A percentile compares a stretch with the other conserved stretches of the same genome.
phyloP scores from a whole-genome alignment of 179 eudicot genomes.

The Silene vulgaris region DNA sequence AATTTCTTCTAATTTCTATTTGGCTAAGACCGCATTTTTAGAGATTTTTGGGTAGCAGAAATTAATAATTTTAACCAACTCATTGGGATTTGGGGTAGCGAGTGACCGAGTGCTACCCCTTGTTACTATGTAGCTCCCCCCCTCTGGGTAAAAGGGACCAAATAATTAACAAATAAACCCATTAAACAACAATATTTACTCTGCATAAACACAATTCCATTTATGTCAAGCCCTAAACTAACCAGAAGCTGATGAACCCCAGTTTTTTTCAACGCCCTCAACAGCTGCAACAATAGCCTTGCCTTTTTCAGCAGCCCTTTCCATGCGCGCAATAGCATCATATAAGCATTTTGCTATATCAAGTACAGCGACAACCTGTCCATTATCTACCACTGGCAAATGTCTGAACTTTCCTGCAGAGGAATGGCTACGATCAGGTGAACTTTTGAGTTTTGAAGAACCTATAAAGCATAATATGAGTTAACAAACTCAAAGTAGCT shows the following conservation, averaged over 20 bases:
- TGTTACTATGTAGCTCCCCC: too few species aligned
- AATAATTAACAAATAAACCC: background rate
- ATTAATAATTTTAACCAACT: too few species aligned
- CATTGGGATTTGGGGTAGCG: too few species aligned
- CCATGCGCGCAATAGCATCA: conserved; percentile 98
- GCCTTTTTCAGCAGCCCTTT: conserved; percentile 95
- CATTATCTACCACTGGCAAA: conserved; percentile 87
- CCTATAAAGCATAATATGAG: background rate
- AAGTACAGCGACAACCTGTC: conserved; percentile 88
- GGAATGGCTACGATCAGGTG: conserved; percentile 6
- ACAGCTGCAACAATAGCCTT: conserved; percentile 95
- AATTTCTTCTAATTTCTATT: too few species aligned
- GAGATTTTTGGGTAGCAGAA: too few species aligned
- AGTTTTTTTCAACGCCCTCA: conserved; percentile 95
- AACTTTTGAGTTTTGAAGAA: background rate
- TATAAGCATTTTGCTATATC: conserved; percentile 95
- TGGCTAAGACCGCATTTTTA: too few species aligned
- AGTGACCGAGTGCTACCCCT: too few species aligned
- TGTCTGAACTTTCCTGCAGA: conserved; percentile 87
- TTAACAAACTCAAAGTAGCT: background rate
- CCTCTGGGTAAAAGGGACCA: too few species aligned
- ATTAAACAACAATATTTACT: background rate
- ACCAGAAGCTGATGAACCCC: conserved; percentile 87
- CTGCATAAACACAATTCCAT: background rate
- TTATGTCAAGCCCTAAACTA: conserved; percentile 25